Evolutionary conservation across 495 filamentous ascomycete genomes (phyloP).

Genomic region (Tuber aestivum): DNA sequence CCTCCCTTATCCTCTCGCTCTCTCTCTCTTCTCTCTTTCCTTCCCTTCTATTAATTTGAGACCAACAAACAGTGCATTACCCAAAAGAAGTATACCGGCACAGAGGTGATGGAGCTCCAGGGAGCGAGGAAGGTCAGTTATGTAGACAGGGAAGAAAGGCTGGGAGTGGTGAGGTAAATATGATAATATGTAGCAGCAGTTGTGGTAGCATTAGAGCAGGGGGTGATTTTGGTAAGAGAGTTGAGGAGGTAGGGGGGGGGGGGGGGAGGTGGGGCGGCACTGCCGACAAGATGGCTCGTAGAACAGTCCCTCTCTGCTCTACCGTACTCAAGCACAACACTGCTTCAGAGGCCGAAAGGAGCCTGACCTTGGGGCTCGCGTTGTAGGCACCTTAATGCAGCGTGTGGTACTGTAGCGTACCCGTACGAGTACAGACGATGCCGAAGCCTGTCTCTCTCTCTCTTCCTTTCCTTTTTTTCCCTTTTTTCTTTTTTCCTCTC

Average conservation of each 20-base stretch:
- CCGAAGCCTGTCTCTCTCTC: neutral
- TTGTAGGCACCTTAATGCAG: neutral
- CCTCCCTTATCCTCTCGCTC: slow-evolving; percentile 13
- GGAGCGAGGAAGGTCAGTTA: neutral
- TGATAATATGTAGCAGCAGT: neutral
- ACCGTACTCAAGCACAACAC: neutral
- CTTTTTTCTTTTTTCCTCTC: neutral
- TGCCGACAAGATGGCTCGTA: neutral
- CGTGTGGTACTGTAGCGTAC: no score
- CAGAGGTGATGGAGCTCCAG: neutral
- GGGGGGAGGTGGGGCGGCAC: neutral
- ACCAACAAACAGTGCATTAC: neutral
- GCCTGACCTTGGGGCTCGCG: neutral
- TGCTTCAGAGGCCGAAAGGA: neutral
- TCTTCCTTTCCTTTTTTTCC: neutral
- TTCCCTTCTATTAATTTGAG: neutral
- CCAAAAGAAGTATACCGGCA: neutral
- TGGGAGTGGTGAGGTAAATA: slow-evolving; percentile 4
- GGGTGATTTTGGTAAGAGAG: neutral
- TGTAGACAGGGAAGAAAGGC: neutral
- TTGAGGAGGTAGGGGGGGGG: neutral
- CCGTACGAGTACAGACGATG: no score
- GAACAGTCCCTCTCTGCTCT: neutral
- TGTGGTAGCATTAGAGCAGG: neutral
- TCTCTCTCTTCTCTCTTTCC: slow-evolving; percentile 4